Base-by-base conservation (phyloP, 768 basidiomycete species). In the Tylopilus felleus region DNA sequence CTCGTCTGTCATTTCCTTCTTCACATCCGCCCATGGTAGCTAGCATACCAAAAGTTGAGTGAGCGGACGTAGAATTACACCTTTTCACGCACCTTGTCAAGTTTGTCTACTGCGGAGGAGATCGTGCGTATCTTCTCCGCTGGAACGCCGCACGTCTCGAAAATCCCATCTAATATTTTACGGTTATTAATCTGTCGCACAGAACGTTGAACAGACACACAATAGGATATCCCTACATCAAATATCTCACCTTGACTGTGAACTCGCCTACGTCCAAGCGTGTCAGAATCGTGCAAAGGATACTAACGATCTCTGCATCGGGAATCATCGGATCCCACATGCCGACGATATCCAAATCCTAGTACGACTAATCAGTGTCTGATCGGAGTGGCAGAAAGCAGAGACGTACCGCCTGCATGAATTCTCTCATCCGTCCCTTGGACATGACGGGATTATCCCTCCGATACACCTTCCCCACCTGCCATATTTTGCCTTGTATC, bases 361-460 rank as follows among this genome's bases (percentile, higher is more conserved):
- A 36, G 13, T 16, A 19, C 43, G 9, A 52, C 4, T 35, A 1
- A 19, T 51, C 42, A 45, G 49, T 12, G 47, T 21, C 23, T 0
- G 10, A 5, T 12, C 6, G 0, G 31, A 35, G 3, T 3, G 12
- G 16, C 29, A 25, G 49, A 4, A 41, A 4, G 5, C 5, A n/a
- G n/a, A n/a, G 22, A 56, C 83, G 60, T 60, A 94, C 93, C 58
- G 96, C 97, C 72, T 99, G 97, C 65, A 89, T 92, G 66, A 99
- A 99, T 75, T 99, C 97, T 55, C 97, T 83, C 95, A 99, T 97
- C 25, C 97, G 80, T 0, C 97, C 97, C 75, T 99, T 99, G 27
- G 86, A 88, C 88, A 98, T 94, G 52, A 95, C 95, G 0, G 97
- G 97, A 59, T 86, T 93, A 72, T 99, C 97, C 66, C 97, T 76